Evolutionary conservation across 2,329 filamentous ascomycete species (phyloP).

Genomic region (Aspergillus piperis): DNA sequence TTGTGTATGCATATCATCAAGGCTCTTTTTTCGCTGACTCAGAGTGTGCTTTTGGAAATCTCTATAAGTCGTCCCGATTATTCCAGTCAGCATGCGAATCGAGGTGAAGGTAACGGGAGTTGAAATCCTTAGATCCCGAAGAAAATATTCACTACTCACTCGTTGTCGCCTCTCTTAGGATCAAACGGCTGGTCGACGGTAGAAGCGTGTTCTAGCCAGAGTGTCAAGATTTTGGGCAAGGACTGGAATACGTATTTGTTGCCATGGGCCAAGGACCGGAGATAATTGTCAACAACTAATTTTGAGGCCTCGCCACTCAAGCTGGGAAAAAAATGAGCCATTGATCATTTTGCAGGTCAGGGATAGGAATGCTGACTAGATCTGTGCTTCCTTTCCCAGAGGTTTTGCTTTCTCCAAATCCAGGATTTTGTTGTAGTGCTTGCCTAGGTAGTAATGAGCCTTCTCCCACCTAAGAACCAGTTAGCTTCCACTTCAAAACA

Average conservation of each 20-base stretch:
- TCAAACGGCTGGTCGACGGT: slow-evolving; percentile 65
- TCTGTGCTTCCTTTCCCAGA: slow-evolving; percentile 72
- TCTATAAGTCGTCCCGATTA: slow-evolving; percentile 19
- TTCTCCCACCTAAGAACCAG: slow-evolving; percentile 76
- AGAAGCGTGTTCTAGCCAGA: slow-evolving; percentile 91
- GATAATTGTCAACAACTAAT: slow-evolving; percentile 89
- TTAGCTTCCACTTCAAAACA: background rate
- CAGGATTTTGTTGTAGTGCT: slow-evolving; percentile 94
- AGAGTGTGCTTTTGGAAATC: slow-evolving; percentile 52
- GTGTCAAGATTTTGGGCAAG: slow-evolving; percentile 82
- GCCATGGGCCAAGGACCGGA: slow-evolving; percentile 81
- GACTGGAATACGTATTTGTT: slow-evolving; percentile 97
- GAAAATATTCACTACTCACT: slow-evolving; percentile 33
- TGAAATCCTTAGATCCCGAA: too few relatives aligned
- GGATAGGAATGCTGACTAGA: slow-evolving; percentile 51
- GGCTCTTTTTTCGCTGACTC: slow-evolving; percentile 60
- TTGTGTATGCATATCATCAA: slow-evolving; percentile 70
- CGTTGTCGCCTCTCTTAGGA: slow-evolving; percentile 50
- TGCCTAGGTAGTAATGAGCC: slow-evolving; percentile 93
- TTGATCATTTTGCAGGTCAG: background rate
- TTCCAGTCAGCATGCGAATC: too few relatives aligned
- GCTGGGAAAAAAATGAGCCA: slow-evolving; percentile 37
- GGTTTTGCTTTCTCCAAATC: slow-evolving; percentile 83
- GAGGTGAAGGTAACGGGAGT: too few relatives aligned
- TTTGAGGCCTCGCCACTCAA: slow-evolving; percentile 81